These are phyloP conservation scores for Graphilbum fragrans DNA, from an alignment of 2,329 filamentous ascomycete species.

Conservation along the genomic window DNA sequence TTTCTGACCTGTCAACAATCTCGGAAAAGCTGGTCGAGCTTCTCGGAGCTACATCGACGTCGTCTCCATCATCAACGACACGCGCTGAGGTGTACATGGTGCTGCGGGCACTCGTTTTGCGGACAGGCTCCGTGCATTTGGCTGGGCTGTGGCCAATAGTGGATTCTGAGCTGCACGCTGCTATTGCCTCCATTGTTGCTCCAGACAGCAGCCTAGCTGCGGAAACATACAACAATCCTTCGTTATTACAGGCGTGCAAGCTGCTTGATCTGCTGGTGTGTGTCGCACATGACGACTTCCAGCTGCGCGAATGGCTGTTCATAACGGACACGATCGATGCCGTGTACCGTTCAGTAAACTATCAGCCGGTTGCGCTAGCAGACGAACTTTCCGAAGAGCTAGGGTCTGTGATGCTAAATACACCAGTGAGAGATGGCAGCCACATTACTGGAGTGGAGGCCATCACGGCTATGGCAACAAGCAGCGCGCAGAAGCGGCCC, in stretches of 20 bases:
- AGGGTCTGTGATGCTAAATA: slow-evolving; percentile 27
- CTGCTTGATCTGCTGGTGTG: slow-evolving; percentile 81
- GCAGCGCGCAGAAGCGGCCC: slow-evolving; percentile 29
- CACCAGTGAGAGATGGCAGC: background rate
- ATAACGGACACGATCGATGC: slow-evolving; percentile 95
- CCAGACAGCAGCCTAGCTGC: slow-evolving; percentile 49
- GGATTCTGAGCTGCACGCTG: slow-evolving; percentile 72
- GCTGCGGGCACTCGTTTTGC: slow-evolving; percentile 68
- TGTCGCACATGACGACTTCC: slow-evolving; percentile 86
- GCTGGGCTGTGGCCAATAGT: slow-evolving; percentile 83
- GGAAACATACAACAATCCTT: slow-evolving; percentile 65
- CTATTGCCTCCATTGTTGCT: slow-evolving; percentile 62
- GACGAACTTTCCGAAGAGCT: slow-evolving; percentile 77
- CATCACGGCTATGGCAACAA: slow-evolving; percentile 8
- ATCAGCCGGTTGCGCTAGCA: slow-evolving; percentile 62
- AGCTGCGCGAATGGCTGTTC: slow-evolving; percentile 96
- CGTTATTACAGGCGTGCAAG: slow-evolving; percentile 85
- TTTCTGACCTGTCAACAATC: slow-evolving; percentile 59
- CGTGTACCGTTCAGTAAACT: slow-evolving; percentile 65
- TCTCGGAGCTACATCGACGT: slow-evolving; percentile 68
- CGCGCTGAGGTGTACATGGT: slow-evolving; percentile 85
- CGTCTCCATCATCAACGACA: slow-evolving; percentile 83
- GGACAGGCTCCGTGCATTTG: slow-evolving; percentile 67
- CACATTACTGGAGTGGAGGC: slow-evolving; percentile 11
- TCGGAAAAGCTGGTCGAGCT: slow-evolving; percentile 81